Evolutionary conservation across 2,329 filamentous ascomycete genomes (phyloP).

Genomic region (Drechslerella dactyloides): DNA sequence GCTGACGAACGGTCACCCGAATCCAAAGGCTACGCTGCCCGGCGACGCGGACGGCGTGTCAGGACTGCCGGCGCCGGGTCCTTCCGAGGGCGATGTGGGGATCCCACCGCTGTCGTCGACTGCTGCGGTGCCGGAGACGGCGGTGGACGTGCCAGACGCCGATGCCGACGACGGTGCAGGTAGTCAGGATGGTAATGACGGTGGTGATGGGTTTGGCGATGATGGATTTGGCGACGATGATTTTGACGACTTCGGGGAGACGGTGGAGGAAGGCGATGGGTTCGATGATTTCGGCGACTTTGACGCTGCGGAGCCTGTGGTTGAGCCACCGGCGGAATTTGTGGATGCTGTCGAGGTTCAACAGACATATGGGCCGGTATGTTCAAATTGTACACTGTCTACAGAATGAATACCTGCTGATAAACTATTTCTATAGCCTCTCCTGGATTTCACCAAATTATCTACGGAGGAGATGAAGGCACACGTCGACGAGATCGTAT

Average conservation of each 20-base stretch:
- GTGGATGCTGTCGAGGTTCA: not conserved
- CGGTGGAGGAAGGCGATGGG: slow-evolving; percentile 58
- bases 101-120: slow-evolving; percentile 26
- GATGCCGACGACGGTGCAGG: slow-evolving; percentile 67
- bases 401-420: not conserved
- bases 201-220: too few relatives aligned
- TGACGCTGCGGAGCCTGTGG: slow-evolving; percentile 69
- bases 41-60: not conserved
- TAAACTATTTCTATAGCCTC: slow-evolving; percentile 8
- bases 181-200: slow-evolving; percentile 62
- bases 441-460: slow-evolving; percentile 41
- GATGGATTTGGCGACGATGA: slow-evolving; percentile 70
- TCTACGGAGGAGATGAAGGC: slow-evolving; percentile 27
- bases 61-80: slow-evolving; percentile 12
- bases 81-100: slow-evolving; percentile 17
- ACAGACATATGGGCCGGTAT: not conserved
- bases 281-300: slow-evolving; percentile 70
- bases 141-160: slow-evolving; percentile 53
- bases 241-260: slow-evolving; percentile 71
- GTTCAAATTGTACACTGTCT: not conserved
- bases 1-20: slow-evolving; percentile 27
- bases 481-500: slow-evolving; percentile 26
- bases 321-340: slow-evolving; percentile 51
- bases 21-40: slow-evolving; percentile 10
- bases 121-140: slow-evolving; percentile 13